Evolutionary conservation across 441 rosid genomes (phyloP), one percentile per base, ranked within the genome.

Genomic region (Bruguiera hainesii): DNA sequence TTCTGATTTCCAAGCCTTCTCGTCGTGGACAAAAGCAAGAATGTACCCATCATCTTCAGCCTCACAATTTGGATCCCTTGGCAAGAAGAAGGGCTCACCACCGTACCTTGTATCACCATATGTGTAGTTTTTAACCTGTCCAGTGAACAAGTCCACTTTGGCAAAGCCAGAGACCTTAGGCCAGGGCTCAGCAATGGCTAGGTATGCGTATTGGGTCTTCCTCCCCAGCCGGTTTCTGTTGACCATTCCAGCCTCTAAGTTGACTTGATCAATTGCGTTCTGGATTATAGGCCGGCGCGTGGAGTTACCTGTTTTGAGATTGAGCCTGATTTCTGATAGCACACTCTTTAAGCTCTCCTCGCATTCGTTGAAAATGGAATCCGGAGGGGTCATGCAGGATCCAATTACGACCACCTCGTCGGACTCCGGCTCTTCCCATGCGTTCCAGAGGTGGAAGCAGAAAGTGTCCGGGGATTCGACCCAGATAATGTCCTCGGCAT

Each of bases 161-260:
- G 96, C 93, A 19, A 89, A 87, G 6, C 96, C 96, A 0, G 87
- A 79, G 0, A 89, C 93, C 51, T 81, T 89, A 1, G 96, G 96
- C 96, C 96, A 89, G 19, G 88, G 96, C 68, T 89, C 96, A 4
- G 86, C 93, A 66, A 89, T 84, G 0, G 96, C 96, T 49, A 89
- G 70, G 66, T 85, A 89, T 1, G 88, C 93, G 61, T 60, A 87
- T 61, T 67, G 79, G 61, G 88, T 84, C 70, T 84, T 83, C 20
- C 93, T 79, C 0, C 96, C 96, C 0, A 89, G 79, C 51, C 50
- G 69, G 71, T 89, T 84, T 19, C 89, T 78, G 81, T 88, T 88
- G 56, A 88, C 94, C 94, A 86, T 88, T 55, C 94, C 94, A 0
- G 89, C 94, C 63, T 88, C 96, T 7, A 89, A 76, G 67, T 89